These are phyloP conservation scores for Cladosporium austrohemisphaericum DNA, from an alignment of 2,329 filamentous ascomycete genomes.

Conservation along the genomic window DNA sequence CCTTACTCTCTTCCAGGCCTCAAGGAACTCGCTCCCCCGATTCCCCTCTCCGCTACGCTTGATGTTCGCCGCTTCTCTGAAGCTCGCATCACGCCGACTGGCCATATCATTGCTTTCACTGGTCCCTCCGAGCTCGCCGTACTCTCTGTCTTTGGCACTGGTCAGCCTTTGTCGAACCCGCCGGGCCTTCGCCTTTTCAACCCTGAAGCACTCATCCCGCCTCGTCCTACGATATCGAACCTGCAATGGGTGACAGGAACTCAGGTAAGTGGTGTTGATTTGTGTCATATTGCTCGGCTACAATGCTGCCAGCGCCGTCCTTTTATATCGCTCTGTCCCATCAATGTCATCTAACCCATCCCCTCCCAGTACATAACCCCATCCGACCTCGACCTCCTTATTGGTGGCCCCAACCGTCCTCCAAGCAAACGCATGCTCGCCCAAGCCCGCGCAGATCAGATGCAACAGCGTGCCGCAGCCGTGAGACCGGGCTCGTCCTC, in stretches of 20 bases:
- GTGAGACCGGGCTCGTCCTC: constrained; percentile 33
- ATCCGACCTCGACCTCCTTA: constrained; percentile 81
- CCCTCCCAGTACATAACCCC: constrained; percentile 71
- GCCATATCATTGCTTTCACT: constrained; percentile 82
- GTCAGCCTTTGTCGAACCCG: constrained; percentile 50
- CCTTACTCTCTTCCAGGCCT: constrained; percentile 84
- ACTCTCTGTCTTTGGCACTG: constrained; percentile 79
- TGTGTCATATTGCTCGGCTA: background rate
- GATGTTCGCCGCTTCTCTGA: constrained; percentile 70
- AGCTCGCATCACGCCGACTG: constrained; percentile 68
- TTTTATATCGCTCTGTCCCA: too few species aligned
- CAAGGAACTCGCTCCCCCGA: constrained; percentile 69
- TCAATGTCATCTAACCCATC: background rate
- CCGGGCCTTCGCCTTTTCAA: constrained; percentile 67
- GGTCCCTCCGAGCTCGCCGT: constrained; percentile 82
- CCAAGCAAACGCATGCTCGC: constrained; percentile 84
- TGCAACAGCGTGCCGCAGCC: constrained; percentile 45
- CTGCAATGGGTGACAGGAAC: constrained; percentile 96
- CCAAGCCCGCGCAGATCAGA: constrained; percentile 71
- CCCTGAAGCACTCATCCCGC: constrained; percentile 66
- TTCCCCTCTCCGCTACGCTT: constrained; percentile 61
- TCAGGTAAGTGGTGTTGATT: background rate
- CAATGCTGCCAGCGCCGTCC: too few species aligned
- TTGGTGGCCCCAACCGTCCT: constrained; percentile 83
- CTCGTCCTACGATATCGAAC: constrained; percentile 89